phyloP scores from a whole-genome alignment of 352 stramenopile genomes.

The Phytophthora pistaciae region DNA sequence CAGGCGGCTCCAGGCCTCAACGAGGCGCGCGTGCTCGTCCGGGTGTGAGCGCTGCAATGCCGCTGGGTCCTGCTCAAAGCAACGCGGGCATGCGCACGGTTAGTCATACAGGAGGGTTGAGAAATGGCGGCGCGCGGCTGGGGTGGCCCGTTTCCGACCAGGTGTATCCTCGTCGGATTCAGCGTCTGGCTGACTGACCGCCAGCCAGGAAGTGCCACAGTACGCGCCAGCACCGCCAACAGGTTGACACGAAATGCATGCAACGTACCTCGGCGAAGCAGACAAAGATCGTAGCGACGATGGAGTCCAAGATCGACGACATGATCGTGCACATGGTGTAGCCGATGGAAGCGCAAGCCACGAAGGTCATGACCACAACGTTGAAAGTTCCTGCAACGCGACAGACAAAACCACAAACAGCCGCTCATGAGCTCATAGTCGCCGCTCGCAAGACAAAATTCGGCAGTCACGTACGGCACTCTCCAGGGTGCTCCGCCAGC shows the following conservation, averaged over 20 bases:
- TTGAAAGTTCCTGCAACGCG: conserved; percentile 82
- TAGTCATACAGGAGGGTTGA: conserved; percentile 25
- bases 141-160: conserved; percentile 40
- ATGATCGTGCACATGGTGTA: conserved; percentile 90
- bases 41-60: conserved; percentile 77
- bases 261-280: conserved; percentile 86
- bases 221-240: conserved; percentile 13
- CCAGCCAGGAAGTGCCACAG: conserved; percentile 18
- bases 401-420: not conserved
- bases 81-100: not conserved
- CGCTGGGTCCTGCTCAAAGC: conserved; percentile 59
- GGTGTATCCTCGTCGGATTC: conserved; percentile 43
- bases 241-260: conserved; percentile 17
- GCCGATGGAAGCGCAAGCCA: conserved; percentile 73
- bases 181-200: conserved; percentile 31
- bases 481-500: conserved; percentile 28
- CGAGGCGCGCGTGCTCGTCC: conserved; percentile 74
- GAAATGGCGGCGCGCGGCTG: conserved; percentile 27
- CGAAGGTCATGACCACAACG: conserved; percentile 81
- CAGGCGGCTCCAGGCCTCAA: conserved; percentile 74
- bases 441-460: not conserved
- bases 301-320: conserved; percentile 85
- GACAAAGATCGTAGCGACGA: conserved; percentile 89
- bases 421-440: conserved; percentile 12
- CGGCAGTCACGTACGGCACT: conserved; percentile 68